phyloP scores from a whole-genome alignment of 1,139 yeast genomes.

The Yamadazyma membranifaciens region DNA sequence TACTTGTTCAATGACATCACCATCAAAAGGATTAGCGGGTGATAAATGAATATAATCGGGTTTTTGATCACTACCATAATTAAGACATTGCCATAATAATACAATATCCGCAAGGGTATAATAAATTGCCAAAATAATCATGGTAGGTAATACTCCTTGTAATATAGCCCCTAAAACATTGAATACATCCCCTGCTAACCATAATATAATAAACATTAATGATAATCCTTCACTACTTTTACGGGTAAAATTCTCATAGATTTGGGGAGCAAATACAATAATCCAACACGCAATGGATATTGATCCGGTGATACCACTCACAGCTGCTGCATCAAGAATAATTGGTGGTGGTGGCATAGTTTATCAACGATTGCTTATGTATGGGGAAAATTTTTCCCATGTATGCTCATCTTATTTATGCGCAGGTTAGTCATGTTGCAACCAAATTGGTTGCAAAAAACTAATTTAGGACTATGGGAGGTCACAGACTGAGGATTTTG shows the following conservation, averaged over 20 bases:
- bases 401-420: neutral
- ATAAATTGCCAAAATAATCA: slow-evolving; percentile 86
- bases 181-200: slow-evolving; percentile 90
- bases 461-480: too few relatives aligned
- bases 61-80: slow-evolving; percentile 56
- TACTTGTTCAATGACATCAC: slow-evolving; percentile 61
- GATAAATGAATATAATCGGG: slow-evolving; percentile 76
- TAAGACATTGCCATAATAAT: slow-evolving; percentile 74
- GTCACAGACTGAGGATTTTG: too few relatives aligned
- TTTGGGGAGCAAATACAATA: slow-evolving; percentile 95
- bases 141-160: slow-evolving; percentile 89
- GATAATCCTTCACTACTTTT: slow-evolving; percentile 87
- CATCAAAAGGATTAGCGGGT: slow-evolving; percentile 85
- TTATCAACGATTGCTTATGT: too few relatives aligned
- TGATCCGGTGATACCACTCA: slow-evolving; percentile 87
- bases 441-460: neutral
- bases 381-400: slow-evolving; percentile 1
- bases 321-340: slow-evolving; percentile 68
- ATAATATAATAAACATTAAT: slow-evolving; percentile 72
- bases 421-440: neutral
- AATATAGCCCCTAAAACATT: slow-evolving; percentile 85
- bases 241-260: slow-evolving; percentile 83
- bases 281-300: slow-evolving; percentile 97
- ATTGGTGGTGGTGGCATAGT: slow-evolving; percentile 64
- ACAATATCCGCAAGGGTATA: slow-evolving; percentile 90